Conservation (phyloP, 352 stramenopile genomes). For the Phytophthora idaei region DNA sequence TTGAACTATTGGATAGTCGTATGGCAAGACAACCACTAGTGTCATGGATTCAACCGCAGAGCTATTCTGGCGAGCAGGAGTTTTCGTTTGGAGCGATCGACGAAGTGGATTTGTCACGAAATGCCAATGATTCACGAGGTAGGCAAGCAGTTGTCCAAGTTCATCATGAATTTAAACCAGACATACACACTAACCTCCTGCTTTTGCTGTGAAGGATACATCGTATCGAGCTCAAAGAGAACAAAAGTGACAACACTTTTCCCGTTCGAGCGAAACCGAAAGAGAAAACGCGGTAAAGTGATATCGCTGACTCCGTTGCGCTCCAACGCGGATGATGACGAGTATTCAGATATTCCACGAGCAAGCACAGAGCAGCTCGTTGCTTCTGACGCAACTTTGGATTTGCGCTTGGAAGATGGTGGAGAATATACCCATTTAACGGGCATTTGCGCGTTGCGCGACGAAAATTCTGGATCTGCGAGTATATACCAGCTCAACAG, state of each 20-base stretch:
- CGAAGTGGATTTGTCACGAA: slow-evolving; percentile 46
- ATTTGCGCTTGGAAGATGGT: slow-evolving; percentile 64
- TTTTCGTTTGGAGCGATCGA: slow-evolving; percentile 49
- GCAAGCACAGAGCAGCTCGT: slow-evolving; percentile 53
- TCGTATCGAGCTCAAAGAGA: slow-evolving; percentile 45
- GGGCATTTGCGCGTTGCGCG: slow-evolving; percentile 50
- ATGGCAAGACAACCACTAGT: slow-evolving; percentile 66
- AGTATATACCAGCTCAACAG: slow-evolving; percentile 73
- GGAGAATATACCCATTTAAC: slow-evolving; percentile 62
- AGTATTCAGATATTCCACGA: slow-evolving; percentile 31
- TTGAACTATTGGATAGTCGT: slow-evolving; percentile 74
- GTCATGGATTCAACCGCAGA: slow-evolving; percentile 55
- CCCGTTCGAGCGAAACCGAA: slow-evolving; percentile 47
- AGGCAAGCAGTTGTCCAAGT: neutral
- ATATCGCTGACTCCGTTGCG: slow-evolving; percentile 51
- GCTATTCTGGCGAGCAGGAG: slow-evolving; percentile 25
- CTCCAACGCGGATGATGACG: slow-evolving; percentile 33
- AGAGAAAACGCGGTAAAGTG: slow-evolving; percentile 25
- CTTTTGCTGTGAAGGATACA: slow-evolving; percentile 33
- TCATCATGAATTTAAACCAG: neutral
- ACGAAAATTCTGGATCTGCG: slow-evolving; percentile 28
- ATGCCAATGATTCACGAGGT: slow-evolving; percentile 40
- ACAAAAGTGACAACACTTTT: slow-evolving; percentile 54
- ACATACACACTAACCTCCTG: neutral
- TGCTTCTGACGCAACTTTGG: slow-evolving; percentile 58